Base-by-base conservation (phyloP, 148 eudicot species). In the Dysphania ambrosioides region DNA sequence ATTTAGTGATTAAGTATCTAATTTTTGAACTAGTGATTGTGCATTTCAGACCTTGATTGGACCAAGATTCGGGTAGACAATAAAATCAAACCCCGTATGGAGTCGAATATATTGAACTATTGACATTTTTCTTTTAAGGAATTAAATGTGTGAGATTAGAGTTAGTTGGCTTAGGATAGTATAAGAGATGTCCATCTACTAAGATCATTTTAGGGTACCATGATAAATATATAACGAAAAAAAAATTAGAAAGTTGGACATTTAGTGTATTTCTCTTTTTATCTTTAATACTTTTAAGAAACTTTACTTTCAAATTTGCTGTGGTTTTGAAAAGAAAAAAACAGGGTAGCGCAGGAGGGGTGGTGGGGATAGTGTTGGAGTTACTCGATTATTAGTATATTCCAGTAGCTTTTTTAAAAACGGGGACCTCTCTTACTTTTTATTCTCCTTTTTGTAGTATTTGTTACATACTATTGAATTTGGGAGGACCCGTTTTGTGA, bases 251-350 rank as follows among this genome's bases (percentile, higher is more conserved):
- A 2, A 2, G 53, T 2, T 47, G 16, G 53, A 21, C 21, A 13
- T 16, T 47, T 47, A 47, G 53, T 47, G 53, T 0, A 11, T 76
- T 68, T 44, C 30, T 58, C 56, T 41, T 68, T 76, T 0, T 67
- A 26, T 11, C 8, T 31, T 9, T 11, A 27, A 51, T 63, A 60
- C 49, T 69, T 58, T 12, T 63, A 30, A 8, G 63, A 62, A 5
- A 35, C 66, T 12, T 66, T 38, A 73, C 79, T 57, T 65, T 80
- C 75, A 55, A 41, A 41, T 24, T 47, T 47, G 53, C 21, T 47
- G 53, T 47, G 27, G 2, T 10, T 32, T 74, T 63, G 71, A 44
- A 42, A 44, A 31, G 64, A 11, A 72, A 77, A 78, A 70, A 78
- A 72, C 71, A 77, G 75, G 40, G 70, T 40, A 9, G 24, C 42